Evolutionary conservation across 345 rosid species (phyloP).

Genomic region (Crucihimalaya himalaica): DNA sequence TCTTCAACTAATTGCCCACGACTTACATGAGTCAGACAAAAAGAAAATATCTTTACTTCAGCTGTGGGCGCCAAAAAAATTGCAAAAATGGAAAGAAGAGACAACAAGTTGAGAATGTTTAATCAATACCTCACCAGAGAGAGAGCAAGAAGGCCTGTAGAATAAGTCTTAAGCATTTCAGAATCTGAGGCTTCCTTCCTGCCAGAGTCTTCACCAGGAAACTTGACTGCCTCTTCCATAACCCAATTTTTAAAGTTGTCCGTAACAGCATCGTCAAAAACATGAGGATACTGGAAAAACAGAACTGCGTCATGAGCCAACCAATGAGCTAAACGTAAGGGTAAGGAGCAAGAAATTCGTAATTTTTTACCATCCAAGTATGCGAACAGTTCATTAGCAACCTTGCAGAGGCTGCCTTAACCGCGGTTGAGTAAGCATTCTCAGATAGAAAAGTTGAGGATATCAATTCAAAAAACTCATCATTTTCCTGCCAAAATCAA

Average conservation of each 20-base stretch:
- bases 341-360: not conserved
- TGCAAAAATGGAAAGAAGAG: constrained; percentile 14
- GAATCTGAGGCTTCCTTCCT: constrained; percentile 70
- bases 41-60: not conserved
- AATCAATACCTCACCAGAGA: constrained; percentile 69
- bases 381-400: constrained; percentile 75
- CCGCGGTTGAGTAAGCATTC: constrained; percentile 60
- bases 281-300: constrained; percentile 74
- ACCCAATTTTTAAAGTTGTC: constrained; percentile 87
- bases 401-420: constrained; percentile 90
- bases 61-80: constrained; percentile 20
- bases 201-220: constrained; percentile 56
- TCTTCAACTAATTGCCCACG: constrained; percentile 94
- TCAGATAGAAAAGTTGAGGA: constrained; percentile 87
- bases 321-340: constrained; percentile 3
- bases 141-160: constrained; percentile 91
- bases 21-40: constrained; percentile 40
- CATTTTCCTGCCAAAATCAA: constrained; percentile 71
- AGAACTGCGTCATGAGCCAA: constrained; percentile 25
- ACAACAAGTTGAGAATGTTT: constrained; percentile 1
- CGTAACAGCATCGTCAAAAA: constrained; percentile 78
- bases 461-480: constrained; percentile 93
- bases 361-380: constrained; percentile 66
- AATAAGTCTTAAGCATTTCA: constrained; percentile 85
- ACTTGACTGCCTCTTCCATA: constrained; percentile 67